Evolutionary conservation across 176 grass and related monocot genomes (phyloP), one percentile per base, ranked within the genome.

Genomic region (Zea luxurians): DNA sequence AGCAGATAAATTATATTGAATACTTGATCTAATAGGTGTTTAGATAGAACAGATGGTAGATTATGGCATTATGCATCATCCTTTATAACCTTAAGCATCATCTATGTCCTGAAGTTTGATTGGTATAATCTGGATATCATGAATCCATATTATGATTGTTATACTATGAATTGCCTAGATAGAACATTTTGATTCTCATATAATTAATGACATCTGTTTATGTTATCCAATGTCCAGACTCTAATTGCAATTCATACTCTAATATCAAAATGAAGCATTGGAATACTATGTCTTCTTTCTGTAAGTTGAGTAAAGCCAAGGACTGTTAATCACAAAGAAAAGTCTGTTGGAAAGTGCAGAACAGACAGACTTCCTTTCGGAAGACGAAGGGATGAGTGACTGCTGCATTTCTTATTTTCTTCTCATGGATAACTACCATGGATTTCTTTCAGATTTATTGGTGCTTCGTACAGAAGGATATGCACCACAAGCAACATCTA

Each of bases 31-130:
- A 5, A 15, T 13, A 12, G 4, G 2, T 50, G 48, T 1, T 2
- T 1, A 50, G 12, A 20, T 13, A 58, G 0, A 58, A 58, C n/a
- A 9, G 55, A 57, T 58, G 55, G 17, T 1, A 21, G n/a, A 57
- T 57, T 57, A 57, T 57, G 53, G 27, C 27, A 27, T 27, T 27
- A 27, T 1, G 1, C 17, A 57, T 57, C 54, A 8, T 58, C n/a
- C 55, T 58, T 55, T 58, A 58, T 38, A 83, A 74, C 44, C 44
- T 61, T 5, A 37, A 73, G 49, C 46, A 61, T 67, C 10, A 74
- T 52, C 52, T 13, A 17, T 43, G 4, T 12, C 12, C 2, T 73
- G 50, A 54, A 83, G 5, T 37, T 74, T 69, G 37, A 69, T 74
- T 52, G 10, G 20, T 12, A 60, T 21, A 37, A 43, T 68, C 52